These are phyloP conservation scores for Jatropha podagrica DNA, from an alignment of 441 rosid species.

Conservation along the genomic window DNA sequence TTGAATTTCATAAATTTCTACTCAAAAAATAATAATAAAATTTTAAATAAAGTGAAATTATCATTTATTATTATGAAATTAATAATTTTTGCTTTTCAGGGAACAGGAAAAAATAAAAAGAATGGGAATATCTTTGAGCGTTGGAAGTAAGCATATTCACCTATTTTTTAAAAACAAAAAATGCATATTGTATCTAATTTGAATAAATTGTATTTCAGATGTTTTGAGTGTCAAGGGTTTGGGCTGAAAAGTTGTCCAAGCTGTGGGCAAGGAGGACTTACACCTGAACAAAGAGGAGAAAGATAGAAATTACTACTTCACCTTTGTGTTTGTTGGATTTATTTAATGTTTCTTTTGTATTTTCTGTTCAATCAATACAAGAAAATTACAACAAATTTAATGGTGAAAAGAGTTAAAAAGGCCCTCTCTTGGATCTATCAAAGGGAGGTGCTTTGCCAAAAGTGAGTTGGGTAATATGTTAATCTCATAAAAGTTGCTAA, in stretches of 20 bases:
- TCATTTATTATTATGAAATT: not conserved
- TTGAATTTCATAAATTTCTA: too few species aligned
- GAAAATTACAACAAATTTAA: too few species aligned
- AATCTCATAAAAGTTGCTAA: too few species aligned
- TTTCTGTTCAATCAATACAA: too few species aligned
- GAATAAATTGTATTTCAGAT: conserved; percentile 35
- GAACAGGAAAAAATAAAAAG: conserved; percentile 73
- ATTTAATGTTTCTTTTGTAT: too few species aligned
- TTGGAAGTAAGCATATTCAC: conserved; percentile 59
- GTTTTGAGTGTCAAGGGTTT: conserved; percentile 84
- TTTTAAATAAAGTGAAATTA: not conserved
- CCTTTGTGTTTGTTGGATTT: too few species aligned
- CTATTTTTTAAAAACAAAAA: not conserved
- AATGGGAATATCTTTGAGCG: conserved; percentile 84
- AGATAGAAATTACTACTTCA: conserved; percentile 32
- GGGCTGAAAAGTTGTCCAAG: conserved; percentile 69
- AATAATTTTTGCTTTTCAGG: conserved; percentile 33
- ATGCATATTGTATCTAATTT: not conserved
- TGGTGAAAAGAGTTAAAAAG: too few species aligned
- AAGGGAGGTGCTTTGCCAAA: too few species aligned
- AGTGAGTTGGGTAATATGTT: too few species aligned
- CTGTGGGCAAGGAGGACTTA: conserved; percentile 72
- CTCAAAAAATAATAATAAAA: too few species aligned
- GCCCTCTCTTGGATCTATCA: too few species aligned
- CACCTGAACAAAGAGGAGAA: conserved; percentile 89